phyloP scores from a whole-genome alignment of 1,284 basidiomycete species.

The Cryptococcus deneoformans region DNA sequence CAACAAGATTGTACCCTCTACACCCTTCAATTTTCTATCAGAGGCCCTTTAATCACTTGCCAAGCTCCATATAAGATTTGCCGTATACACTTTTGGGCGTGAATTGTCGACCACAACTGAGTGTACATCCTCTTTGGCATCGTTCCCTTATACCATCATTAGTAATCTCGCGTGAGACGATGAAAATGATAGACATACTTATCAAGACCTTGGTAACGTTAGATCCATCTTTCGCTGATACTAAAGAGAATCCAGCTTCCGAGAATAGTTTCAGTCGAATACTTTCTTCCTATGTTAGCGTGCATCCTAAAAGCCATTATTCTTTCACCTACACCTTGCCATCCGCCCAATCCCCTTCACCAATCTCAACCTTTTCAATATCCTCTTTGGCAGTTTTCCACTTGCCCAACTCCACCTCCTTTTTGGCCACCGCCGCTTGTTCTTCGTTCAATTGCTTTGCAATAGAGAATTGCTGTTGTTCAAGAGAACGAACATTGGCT shows the following conservation, averaged over 20 bases:
- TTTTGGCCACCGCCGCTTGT: conserved; percentile 28
- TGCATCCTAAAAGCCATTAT: background rate
- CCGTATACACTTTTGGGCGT: conserved; percentile 30
- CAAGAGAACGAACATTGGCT: conserved; percentile 28
- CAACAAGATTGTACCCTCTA: background rate
- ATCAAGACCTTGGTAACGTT: conserved; percentile 32
- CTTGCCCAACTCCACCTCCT: conserved; percentile 38
- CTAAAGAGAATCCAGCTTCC: conserved; percentile 35
- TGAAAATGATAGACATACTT: conserved; percentile 18
- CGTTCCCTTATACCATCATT: conserved; percentile 32
- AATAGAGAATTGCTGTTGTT: conserved; percentile 34
- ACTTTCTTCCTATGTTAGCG: conserved; percentile 11
- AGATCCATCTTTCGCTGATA: conserved; percentile 18
- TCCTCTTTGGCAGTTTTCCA: conserved; percentile 33
- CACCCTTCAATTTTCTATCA: background rate
- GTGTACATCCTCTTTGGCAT: conserved; percentile 38
- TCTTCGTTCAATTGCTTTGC: conserved; percentile 43
- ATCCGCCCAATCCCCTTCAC: conserved; percentile 27
- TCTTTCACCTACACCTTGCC: conserved; percentile 31
- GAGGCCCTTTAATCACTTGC: conserved; percentile 27
- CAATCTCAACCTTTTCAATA: conserved; percentile 29
- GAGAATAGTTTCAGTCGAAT: conserved; percentile 37
- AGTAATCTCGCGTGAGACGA: background rate
- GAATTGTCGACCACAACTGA: conserved; percentile 28
- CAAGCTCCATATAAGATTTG: conserved; percentile 42